phyloP scores from a whole-genome alignment of 805 yeast species.

The Starmerella asiatica region DNA sequence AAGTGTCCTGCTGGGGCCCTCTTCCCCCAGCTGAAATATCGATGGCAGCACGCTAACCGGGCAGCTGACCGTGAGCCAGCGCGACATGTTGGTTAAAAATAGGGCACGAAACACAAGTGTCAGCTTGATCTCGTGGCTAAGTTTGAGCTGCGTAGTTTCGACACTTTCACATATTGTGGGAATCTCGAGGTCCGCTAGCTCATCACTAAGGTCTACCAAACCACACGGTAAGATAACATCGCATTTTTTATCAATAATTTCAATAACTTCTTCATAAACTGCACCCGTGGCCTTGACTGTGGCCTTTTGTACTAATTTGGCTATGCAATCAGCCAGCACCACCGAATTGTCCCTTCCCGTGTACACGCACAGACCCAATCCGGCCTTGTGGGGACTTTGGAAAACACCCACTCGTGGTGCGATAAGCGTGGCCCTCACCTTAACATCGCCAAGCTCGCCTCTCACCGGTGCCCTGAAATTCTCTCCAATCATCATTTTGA shows the following conservation, averaged over 20 bases:
- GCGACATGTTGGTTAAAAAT: conserved; percentile 5
- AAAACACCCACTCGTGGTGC: conserved; percentile 7
- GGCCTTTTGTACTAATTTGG: not conserved
- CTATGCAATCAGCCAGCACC: conserved; percentile 1
- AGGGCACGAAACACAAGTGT: conserved; percentile 6
- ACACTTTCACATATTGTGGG: conserved; percentile 7
- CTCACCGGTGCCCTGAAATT: conserved; percentile 2
- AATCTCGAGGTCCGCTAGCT: conserved; percentile 9
- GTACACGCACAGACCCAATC: not conserved
- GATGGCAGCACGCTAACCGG: conserved; percentile 8
- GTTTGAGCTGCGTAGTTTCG: not conserved
- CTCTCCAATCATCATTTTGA: conserved; percentile 6
- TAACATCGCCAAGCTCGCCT: conserved; percentile 6
- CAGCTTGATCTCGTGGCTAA: conserved; percentile 2
- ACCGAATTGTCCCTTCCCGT: conserved; percentile 1
- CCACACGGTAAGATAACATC: conserved; percentile 1
- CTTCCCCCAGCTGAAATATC: conserved; percentile 1
- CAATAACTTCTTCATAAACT: not conserved
- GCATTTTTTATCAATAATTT: not conserved
- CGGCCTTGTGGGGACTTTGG: conserved; percentile 10
- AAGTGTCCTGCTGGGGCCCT: no score
- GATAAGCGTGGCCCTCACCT: not conserved
- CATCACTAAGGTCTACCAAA: not conserved
- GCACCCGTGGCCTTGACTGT: not conserved
- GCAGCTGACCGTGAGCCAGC: conserved; percentile 3